phyloP scores from a whole-genome alignment of 2,329 filamentous ascomycete genomes.

The Sphaceloma murrayae region DNA sequence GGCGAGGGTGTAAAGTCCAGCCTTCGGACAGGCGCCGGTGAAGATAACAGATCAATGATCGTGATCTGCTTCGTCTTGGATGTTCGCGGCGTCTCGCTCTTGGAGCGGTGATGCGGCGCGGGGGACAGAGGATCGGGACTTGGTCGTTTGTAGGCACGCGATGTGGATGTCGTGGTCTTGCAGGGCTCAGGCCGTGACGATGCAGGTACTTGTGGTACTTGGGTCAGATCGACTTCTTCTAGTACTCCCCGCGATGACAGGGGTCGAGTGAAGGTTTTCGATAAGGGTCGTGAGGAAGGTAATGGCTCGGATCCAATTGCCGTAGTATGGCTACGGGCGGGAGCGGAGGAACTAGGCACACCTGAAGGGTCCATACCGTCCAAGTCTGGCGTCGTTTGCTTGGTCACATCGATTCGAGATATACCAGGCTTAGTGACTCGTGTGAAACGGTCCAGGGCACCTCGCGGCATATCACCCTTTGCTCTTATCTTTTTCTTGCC shows the following conservation, averaged over 20 bases:
- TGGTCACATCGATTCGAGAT: neutral
- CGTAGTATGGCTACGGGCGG: neutral
- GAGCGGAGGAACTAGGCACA: conserved; percentile 8
- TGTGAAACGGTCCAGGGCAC: conserved; percentile 20
- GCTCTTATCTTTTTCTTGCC: conserved; percentile 16
- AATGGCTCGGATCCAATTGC: neutral
- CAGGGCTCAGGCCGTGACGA: neutral
- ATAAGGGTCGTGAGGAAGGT: too few species aligned
- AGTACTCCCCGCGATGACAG: too few species aligned
- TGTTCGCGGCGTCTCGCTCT: conserved; percentile 15
- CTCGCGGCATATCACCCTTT: conserved; percentile 19
- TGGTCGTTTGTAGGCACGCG: too few species aligned
- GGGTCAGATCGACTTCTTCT: conserved; percentile 11
- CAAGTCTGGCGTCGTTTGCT: neutral
- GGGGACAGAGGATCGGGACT: conserved; percentile 2
- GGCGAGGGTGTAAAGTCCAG: conserved; percentile 19
- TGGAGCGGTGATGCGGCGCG: conserved; percentile 8
- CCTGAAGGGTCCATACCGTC: conserved; percentile 16
- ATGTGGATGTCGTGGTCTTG: neutral
- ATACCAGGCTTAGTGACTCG: conserved; percentile 19
- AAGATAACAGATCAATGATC: conserved; percentile 27
- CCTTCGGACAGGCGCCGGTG: conserved; percentile 20
- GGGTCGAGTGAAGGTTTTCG: too few species aligned
- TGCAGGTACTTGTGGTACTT: too few species aligned
- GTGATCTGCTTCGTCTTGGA: conserved; percentile 18